These are phyloP conservation scores for Suillus discolor DNA, from an alignment of 768 basidiomycete species.

Conservation along the genomic window DNA sequence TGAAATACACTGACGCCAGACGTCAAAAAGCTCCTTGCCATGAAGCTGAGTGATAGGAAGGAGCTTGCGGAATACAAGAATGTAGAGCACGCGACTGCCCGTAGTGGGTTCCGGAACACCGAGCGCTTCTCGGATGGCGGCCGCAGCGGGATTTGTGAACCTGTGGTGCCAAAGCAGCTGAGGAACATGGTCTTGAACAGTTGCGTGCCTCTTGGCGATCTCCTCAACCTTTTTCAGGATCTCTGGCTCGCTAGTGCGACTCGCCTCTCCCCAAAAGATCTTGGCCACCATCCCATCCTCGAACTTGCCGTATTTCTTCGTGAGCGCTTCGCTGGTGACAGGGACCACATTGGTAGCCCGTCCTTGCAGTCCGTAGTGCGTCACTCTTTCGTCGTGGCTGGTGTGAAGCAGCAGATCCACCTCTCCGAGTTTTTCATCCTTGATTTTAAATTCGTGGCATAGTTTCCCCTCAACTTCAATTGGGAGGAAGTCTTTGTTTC, in stretches of 20 bases:
- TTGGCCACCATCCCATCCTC: neutral
- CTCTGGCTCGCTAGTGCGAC: neutral
- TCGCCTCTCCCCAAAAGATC: neutral
- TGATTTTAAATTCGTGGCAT: no score
- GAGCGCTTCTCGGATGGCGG: neutral
- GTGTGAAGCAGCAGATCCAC: neutral
- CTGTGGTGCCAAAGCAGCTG: neutral
- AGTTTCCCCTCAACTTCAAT: no score
- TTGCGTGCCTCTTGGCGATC: neutral
- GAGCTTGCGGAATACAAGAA: neutral
- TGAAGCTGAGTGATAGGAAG: neutral
- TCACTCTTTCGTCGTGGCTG: neutral
- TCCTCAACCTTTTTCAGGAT: neutral
- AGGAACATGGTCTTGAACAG: neutral
- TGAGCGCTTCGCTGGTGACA: neutral
- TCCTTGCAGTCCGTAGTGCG: neutral
- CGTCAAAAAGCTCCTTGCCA: neutral
- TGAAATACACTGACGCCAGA: neutral
- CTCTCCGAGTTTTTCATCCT: no score
- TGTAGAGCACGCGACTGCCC: neutral
- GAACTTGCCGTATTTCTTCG: neutral
- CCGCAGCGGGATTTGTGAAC: neutral
- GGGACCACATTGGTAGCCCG: constrained; percentile 1
- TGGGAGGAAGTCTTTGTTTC: no score
- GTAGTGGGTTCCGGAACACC: neutral